Evolutionary conservation across 2,329 filamentous ascomycete genomes (phyloP), one percentile per base, ranked within the genome.

Genomic region (Orbilia brochopaga): DNA sequence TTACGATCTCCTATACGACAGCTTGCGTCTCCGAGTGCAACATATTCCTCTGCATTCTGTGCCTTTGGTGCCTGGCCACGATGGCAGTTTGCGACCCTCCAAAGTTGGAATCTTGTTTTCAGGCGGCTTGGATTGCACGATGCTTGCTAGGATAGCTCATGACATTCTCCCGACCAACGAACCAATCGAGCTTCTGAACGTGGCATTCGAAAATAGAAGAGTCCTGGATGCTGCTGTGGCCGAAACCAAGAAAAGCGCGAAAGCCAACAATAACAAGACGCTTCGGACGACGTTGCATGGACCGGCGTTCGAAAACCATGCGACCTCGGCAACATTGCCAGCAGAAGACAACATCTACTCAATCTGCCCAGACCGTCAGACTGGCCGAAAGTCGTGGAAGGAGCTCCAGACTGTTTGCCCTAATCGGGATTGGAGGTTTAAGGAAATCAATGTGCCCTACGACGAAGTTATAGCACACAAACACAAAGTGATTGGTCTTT

Each of bases 181-280:
- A 76, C 82, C 85, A 0, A 87, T 99, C 72, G 94, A 97, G 77
- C 83, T 99, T 7, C 84, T 99, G 74, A 99, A 99, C 75, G 93
- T 99, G 51, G 94, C 93, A 0, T 99, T 99, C 77, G 91, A 99
- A 79, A 99, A 99, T 75, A 93, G 92, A 0, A 85, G 90, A 32
- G 86, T 88, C 74, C 87, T 84, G 69, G 87, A 83, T 1, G 83
- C 85, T 48, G 80, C 85, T 11, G 81, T 81, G 19, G 81, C 79
- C 66, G 77, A 74, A 30, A 59, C 76, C 77, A 79, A 75, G 44
- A 77, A 76, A 59, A 62, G 61, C 75, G 72, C 78, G 24, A 59
- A 69, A 35, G 52, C 50, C 11, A 69, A 67, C 74, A 54, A 58
- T 30, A 69, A 78, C 15, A 53, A 65, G n/a, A n/a, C 24, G 23